A percentile compares a stretch with the other conserved stretches of the same genome.
phyloP scores from a whole-genome alignment of 805 yeast genomes.

The Kazachstania martiniae region DNA sequence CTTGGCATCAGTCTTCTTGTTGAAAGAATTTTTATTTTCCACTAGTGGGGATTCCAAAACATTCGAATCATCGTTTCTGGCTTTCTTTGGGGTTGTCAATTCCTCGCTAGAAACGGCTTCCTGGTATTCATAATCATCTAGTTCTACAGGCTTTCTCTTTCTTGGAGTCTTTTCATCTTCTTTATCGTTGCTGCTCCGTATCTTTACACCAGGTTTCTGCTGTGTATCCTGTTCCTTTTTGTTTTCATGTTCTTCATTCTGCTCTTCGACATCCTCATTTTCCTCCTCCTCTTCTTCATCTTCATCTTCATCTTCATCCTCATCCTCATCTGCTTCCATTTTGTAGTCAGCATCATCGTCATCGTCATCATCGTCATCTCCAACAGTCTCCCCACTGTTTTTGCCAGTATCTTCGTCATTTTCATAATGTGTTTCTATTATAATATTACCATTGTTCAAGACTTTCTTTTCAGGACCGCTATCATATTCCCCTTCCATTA shows the following conservation, averaged over 20 bases:
- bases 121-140: conserved; percentile 21
- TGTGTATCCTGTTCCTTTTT: conserved; percentile 1
- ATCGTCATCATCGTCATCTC: conserved; percentile 16
- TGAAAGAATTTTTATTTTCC: not conserved
- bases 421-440: not conserved
- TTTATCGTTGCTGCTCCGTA: too few species aligned
- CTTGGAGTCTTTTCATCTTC: conserved; percentile 13
- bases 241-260: conserved; percentile 4
- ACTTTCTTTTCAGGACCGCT: not conserved
- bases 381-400: not conserved
- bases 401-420: not conserved
- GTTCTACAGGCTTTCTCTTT: conserved; percentile 21
- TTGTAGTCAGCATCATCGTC: conserved; percentile 8
- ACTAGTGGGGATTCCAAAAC: conserved; percentile 6
- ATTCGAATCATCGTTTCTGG: conserved; percentile 7
- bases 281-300: conserved; percentile 11
- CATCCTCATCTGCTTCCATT: conserved; percentile 4
- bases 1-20: not conserved
- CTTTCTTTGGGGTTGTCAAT: conserved; percentile 19
- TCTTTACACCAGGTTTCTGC: not conserved
- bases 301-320: conserved; percentile 7
- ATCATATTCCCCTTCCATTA: not conserved
- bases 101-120: conserved; percentile 4
- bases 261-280: conserved; percentile 4
- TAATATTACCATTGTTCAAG: not conserved